A percentile compares a stretch with the other conserved stretches of the same genome.
phyloP scores from a whole-genome alignment of 257 asterid genomes.

The Plantago ovata region DNA sequence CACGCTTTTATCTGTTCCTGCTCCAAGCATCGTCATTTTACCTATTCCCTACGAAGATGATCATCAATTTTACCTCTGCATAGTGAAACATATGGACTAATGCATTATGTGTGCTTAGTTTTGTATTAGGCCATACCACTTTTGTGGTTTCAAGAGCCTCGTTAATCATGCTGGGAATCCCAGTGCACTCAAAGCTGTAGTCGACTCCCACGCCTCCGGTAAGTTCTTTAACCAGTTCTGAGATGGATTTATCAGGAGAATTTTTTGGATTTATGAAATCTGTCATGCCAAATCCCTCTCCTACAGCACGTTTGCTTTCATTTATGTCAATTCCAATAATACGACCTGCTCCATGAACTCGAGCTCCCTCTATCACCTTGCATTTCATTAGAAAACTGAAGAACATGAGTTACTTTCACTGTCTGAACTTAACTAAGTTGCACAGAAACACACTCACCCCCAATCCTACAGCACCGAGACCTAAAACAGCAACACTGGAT shows the following conservation, averaged over 20 bases:
- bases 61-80: too few species aligned
- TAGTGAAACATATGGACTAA: neutral
- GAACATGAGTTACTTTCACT: neutral
- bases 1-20: conserved; percentile 30
- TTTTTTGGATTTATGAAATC: conserved; percentile 36
- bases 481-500: conserved; percentile 42
- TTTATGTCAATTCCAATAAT: conserved; percentile 43
- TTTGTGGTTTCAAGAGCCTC: conserved; percentile 42
- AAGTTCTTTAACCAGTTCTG: conserved; percentile 30
- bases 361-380: conserved; percentile 40
- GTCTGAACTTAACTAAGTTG: neutral
- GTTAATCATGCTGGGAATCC: conserved; percentile 32
- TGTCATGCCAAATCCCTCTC: conserved; percentile 44
- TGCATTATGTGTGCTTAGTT: neutral
- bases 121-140: conserved; percentile 22
- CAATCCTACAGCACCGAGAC: conserved; percentile 48
- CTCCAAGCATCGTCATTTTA: conserved; percentile 41
- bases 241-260: conserved; percentile 19
- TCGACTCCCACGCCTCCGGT: conserved; percentile 43
- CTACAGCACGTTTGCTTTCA: conserved; percentile 29
- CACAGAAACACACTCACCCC: conserved; percentile 26
- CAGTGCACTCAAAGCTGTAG: conserved; percentile 51
- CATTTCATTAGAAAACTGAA: neutral
- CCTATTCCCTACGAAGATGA: conserved; percentile 32
- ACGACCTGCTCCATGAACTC: conserved; percentile 31